Evolutionary conservation across 2,329 filamentous ascomycete species (phyloP), one percentile per base, ranked within the genome.

Genomic region (Chaetomiaceae sp.): DNA sequence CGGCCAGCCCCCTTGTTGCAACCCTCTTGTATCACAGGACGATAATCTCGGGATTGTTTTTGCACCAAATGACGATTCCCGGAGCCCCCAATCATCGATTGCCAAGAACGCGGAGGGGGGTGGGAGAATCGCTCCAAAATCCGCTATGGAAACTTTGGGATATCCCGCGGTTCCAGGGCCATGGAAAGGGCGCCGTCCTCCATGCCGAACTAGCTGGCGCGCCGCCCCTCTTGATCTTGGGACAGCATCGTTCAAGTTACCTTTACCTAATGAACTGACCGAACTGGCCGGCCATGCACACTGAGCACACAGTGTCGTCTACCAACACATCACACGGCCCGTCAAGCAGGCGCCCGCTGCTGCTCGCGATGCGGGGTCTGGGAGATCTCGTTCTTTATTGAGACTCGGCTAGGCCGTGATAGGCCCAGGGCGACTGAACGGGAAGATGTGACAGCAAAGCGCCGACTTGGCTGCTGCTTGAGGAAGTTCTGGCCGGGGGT

Each of bases 71-170:
- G 27, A 45, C 12, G 48, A 40, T 44, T 48, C 44, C 13, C 42
- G 31, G 19, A 2, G 30, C 17, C 44, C 40, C 48, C 48, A 51
- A 54, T 51, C 44, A 48, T 25, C 30, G 48, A 17, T 21, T 33
- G 44, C 35, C 48, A 51, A 51, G 39, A 20, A 27, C 30, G 42
- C 42, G n/a, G 42, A n/a, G 35, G 48, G 23, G 47, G 12, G 5
- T 27, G 8, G 4, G 30, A 21, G 31, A 27, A 20, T n/a, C 27
- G 16, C 21, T 37, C 23, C 31, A 16, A 25, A 40, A 45, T 23
- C 25, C 41, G 9, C 12, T 14, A 16, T 16, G 30, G 3, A 7
- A 19, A 17, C 4, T 4, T 50, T 14, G n/a, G 25, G 19, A 44
- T 41, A 45, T 39, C 41, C 25, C 3, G 23, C n/a, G 25, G 3